Conservation (phyloP, 129 eudicot species). For the Heracleum sosnowskyi region DNA sequence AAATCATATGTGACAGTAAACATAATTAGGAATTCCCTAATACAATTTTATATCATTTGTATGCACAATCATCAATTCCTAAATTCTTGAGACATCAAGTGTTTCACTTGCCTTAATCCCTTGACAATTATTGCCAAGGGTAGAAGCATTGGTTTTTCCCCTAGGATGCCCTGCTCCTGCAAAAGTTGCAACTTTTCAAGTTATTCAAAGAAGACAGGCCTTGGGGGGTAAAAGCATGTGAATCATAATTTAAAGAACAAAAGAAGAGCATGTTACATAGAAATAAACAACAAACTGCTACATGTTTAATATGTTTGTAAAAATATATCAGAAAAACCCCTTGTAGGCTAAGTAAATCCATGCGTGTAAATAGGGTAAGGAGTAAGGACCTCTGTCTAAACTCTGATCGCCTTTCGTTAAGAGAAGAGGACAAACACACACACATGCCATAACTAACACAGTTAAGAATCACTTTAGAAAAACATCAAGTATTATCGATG, state of each 20-base stretch:
- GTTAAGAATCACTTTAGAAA: neutral
- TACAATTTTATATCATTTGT: neutral
- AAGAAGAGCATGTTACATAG: neutral
- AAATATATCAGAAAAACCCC: neutral
- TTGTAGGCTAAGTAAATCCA: neutral
- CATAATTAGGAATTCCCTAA: neutral
- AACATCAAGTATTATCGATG: neutral
- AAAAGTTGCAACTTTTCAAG: neutral
- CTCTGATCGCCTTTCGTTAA: neutral
- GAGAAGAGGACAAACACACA: neutral
- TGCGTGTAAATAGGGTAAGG: neutral
- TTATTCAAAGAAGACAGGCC: neutral
- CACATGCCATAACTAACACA: neutral
- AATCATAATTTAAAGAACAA: neutral
- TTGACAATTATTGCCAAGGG: neutral
- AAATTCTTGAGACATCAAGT: neutral
- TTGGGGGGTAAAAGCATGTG: neutral
- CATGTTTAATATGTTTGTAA: slow-evolving; percentile 1
- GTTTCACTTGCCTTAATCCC: neutral
- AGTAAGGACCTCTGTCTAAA: neutral
- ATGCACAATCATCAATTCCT: neutral
- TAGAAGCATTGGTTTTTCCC: neutral
- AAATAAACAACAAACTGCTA: slow-evolving; percentile 5
- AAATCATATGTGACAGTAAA: neutral
- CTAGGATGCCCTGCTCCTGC: slow-evolving; percentile 4